Conservation (phyloP, 768 basidiomycete species). For the Rhizopogon roseolus region DNA sequence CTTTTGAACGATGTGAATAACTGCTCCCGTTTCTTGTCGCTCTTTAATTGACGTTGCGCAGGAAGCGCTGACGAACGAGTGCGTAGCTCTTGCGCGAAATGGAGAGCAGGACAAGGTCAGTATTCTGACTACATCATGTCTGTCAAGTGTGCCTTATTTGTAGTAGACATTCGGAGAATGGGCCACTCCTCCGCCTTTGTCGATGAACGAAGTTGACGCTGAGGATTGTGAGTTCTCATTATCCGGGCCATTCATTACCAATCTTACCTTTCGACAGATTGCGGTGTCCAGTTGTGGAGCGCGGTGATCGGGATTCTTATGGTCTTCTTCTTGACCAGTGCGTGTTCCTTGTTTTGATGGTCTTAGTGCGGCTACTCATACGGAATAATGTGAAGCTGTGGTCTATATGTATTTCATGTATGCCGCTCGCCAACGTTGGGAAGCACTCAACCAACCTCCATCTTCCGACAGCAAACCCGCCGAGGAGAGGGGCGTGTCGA, state of each 20-base stretch:
- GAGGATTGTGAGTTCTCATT: constrained; percentile 23
- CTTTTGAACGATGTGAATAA: constrained; percentile 58
- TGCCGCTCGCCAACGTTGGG: constrained; percentile 59
- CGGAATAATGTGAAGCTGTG: constrained; percentile 36
- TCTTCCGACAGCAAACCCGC: constrained; percentile 42
- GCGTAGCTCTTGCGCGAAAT: constrained; percentile 36
- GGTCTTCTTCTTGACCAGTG: constrained; percentile 56
- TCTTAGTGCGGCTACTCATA: neutral
- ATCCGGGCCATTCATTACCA: too few relatives aligned
- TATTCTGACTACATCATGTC: neutral
- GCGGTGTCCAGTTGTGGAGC: constrained; percentile 46
- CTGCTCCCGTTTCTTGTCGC: neutral
- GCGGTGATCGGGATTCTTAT: constrained; percentile 58
- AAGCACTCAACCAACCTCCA: constrained; percentile 30
- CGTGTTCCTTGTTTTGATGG: constrained; percentile 14
- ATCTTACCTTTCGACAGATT: constrained; percentile 44
- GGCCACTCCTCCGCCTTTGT: constrained; percentile 34
- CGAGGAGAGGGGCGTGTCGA: constrained; percentile 27
- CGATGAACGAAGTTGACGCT: constrained; percentile 35
- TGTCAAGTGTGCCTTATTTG: constrained; percentile 17
- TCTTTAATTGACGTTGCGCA: constrained; percentile 16
- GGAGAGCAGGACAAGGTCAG: constrained; percentile 29
- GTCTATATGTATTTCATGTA: constrained; percentile 49
- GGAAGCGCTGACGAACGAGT: constrained; percentile 57
- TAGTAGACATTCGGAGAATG: constrained; percentile 47